phyloP scores from a whole-genome alignment of 2,329 filamentous ascomycete species.

The Rutstroemia sydowiana region DNA sequence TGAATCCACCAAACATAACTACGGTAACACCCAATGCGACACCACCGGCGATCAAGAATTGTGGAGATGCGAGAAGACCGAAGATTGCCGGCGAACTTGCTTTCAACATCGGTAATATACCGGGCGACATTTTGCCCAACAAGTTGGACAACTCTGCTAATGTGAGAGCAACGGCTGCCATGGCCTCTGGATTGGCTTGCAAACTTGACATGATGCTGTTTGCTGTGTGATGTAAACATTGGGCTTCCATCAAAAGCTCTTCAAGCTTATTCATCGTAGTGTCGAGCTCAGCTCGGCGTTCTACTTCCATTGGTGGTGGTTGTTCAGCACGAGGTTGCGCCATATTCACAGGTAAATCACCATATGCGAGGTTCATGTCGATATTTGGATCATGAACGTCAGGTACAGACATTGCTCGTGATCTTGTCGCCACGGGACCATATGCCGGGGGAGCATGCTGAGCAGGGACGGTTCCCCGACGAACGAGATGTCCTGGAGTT shows the following conservation, averaged over 20 bases:
- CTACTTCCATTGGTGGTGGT: constrained; percentile 22
- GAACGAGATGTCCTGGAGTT: not conserved
- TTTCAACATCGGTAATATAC: constrained; percentile 69
- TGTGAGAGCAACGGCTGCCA: constrained; percentile 87
- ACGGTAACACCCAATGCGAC: constrained; percentile 89
- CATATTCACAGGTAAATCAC: constrained; percentile 63
- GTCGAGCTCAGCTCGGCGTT: constrained; percentile 49
- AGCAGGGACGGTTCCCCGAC: constrained; percentile 2
- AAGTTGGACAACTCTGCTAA: constrained; percentile 85
- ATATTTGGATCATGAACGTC: constrained; percentile 41
- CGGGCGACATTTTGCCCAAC: constrained; percentile 75
- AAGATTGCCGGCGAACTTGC: constrained; percentile 78
- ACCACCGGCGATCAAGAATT: constrained; percentile 89
- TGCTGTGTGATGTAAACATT: constrained; percentile 81
- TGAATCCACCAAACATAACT: constrained; percentile 92
- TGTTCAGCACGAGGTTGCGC: constrained; percentile 2
- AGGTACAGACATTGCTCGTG: constrained; percentile 13
- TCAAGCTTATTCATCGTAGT: constrained; percentile 70
- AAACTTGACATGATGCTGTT: constrained; percentile 74
- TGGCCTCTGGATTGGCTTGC: constrained; percentile 78
- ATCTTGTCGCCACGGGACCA: too few relatives aligned
- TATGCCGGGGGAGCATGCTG: too few relatives aligned
- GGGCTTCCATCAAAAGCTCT: constrained; percentile 71
- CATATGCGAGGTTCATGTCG: constrained; percentile 90
- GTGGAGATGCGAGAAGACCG: constrained; percentile 76